A percentile compares a stretch with the other conserved stretches of the same genome.
phyloP scores from a whole-genome alignment of 176 grass and related monocot species.

The Triticum dicoccoides region DNA sequence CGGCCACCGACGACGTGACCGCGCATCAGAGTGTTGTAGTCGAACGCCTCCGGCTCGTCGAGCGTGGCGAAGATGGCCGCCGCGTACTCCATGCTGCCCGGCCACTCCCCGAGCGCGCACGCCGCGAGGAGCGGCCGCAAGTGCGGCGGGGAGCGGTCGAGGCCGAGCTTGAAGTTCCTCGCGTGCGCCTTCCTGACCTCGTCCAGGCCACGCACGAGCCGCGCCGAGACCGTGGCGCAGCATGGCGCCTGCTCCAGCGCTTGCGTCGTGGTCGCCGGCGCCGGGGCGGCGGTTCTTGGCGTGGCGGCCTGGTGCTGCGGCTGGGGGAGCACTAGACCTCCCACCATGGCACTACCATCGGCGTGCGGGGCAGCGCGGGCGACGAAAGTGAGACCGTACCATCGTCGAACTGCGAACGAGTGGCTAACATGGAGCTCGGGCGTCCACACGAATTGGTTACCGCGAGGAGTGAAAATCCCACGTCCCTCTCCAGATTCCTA shows the following conservation, averaged over 20 bases:
- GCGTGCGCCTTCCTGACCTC: slow-evolving; percentile 55
- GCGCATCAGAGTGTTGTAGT: slow-evolving; percentile 85
- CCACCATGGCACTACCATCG: slow-evolving; percentile 50
- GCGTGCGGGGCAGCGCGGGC: not conserved
- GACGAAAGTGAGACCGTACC: slow-evolving; percentile 9
- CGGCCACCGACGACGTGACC: slow-evolving; percentile 29
- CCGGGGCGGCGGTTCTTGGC: slow-evolving; percentile 17
- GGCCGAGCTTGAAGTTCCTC: slow-evolving; percentile 57
- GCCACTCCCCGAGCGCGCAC: slow-evolving; percentile 59
- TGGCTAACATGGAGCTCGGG: slow-evolving; percentile 19
- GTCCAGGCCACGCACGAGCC: slow-evolving; percentile 32
- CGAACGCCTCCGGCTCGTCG: slow-evolving; percentile 59
- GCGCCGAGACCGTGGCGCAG: slow-evolving; percentile 32
- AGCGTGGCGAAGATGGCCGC: slow-evolving; percentile 62
- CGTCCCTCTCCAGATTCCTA: not conserved
- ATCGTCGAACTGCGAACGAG: not conserved
- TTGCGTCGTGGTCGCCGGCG: not conserved
- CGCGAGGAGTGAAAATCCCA: slow-evolving; percentile 9
- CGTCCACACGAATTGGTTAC: slow-evolving; percentile 22
- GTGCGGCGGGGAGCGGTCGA: slow-evolving; percentile 46
- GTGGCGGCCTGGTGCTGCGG: slow-evolving; percentile 45
- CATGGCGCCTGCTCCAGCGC: slow-evolving; percentile 34
- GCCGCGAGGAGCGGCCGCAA: slow-evolving; percentile 54
- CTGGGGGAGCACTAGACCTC: slow-evolving; percentile 45
- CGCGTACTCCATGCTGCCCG: slow-evolving; percentile 64